A percentile compares a stretch with the other conserved stretches of the same genome.
Evolutionary conservation across 2,329 filamentous ascomycete genomes (phyloP).

Genomic region (Fusarium dlaminii): DNA sequence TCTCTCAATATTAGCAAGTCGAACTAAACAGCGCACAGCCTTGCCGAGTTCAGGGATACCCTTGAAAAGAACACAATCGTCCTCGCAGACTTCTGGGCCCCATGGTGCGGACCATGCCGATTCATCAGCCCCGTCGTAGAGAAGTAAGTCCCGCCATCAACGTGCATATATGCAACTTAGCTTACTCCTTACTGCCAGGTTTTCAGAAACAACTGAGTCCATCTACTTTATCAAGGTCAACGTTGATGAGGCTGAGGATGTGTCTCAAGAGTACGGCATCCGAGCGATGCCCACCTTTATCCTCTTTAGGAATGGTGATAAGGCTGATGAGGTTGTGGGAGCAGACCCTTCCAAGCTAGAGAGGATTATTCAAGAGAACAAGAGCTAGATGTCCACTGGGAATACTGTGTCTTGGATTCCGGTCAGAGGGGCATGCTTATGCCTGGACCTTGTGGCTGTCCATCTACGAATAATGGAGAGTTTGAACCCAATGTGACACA

Average conservation of each 20-base stretch:
- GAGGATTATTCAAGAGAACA: background rate
- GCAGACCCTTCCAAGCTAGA: background rate
- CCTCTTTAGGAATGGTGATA: background rate
- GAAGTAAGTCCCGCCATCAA: background rate
- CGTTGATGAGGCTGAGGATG: background rate
- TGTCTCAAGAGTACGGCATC: background rate
- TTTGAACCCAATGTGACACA: background rate
- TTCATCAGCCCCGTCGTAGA: background rate
- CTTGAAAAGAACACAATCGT: background rate
- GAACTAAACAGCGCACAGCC: background rate
- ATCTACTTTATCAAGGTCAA: background rate
- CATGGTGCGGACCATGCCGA: constrained; percentile 18
- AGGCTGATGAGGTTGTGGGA: background rate
- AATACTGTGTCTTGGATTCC: background rate
- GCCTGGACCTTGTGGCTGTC: background rate
- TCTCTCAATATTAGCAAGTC: rapidly evolving
- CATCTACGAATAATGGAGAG: background rate
- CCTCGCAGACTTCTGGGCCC: constrained; percentile 5
- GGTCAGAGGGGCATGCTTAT: background rate
- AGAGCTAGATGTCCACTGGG: background rate
- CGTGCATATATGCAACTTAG: rapidly evolving
- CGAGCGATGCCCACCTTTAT: constrained; percentile 14
- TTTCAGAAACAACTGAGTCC: rapidly evolving
- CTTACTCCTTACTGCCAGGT: background rate
- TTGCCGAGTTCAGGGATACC: background rate